These are phyloP conservation scores for Asterochloris erici DNA, from an alignment of 139 green algal species.

Conservation along the genomic window DNA sequence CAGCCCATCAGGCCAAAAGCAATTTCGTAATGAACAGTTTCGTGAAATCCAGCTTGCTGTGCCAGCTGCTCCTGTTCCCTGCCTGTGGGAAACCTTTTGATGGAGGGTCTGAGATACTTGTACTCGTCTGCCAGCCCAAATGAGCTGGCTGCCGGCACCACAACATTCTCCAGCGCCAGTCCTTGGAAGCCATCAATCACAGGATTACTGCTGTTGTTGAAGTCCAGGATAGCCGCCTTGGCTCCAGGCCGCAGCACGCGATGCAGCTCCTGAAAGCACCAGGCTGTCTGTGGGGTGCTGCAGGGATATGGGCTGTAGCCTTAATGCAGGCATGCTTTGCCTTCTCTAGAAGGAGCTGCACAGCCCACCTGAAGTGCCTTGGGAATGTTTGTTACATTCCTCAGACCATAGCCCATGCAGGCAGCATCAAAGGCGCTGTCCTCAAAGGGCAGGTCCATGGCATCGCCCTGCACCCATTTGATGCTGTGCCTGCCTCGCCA, in stretches of 20 bases:
- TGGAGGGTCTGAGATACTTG: slow-evolving; percentile 87
- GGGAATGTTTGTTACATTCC: slow-evolving; percentile 81
- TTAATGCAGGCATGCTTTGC: not conserved
- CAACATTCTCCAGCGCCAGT: slow-evolving; percentile 68
- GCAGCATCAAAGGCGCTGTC: slow-evolving; percentile 79
- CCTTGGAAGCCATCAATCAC: slow-evolving; percentile 60
- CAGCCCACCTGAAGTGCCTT: slow-evolving; percentile 19
- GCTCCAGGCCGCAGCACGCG: slow-evolving; percentile 81
- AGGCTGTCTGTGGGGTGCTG: too few species aligned
- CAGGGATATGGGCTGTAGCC: not conserved
- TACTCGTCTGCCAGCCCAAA: slow-evolving; percentile 85
- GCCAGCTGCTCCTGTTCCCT: slow-evolving; percentile 69
- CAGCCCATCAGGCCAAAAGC: slow-evolving; percentile 87
- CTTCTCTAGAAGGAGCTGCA: not conserved
- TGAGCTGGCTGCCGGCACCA: slow-evolving; percentile 78
- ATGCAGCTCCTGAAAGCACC: slow-evolving; percentile 74
- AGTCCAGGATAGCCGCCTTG: slow-evolving; percentile 88
- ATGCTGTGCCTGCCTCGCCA: slow-evolving; percentile 7
- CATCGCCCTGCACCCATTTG: slow-evolving; percentile 92
- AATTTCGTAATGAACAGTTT: slow-evolving; percentile 78
- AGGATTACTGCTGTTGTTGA: slow-evolving; percentile 85
- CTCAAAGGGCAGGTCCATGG: slow-evolving; percentile 82
- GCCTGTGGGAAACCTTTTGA: slow-evolving; percentile 80
- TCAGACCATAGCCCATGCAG: slow-evolving; percentile 96
- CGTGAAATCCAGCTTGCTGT: slow-evolving; percentile 66